Evolutionary conservation across 225 moss, liverwort and hornwort genomes (phyloP), one percentile per base, ranked within the genome.

Genomic region (Straminergon stramineum): DNA sequence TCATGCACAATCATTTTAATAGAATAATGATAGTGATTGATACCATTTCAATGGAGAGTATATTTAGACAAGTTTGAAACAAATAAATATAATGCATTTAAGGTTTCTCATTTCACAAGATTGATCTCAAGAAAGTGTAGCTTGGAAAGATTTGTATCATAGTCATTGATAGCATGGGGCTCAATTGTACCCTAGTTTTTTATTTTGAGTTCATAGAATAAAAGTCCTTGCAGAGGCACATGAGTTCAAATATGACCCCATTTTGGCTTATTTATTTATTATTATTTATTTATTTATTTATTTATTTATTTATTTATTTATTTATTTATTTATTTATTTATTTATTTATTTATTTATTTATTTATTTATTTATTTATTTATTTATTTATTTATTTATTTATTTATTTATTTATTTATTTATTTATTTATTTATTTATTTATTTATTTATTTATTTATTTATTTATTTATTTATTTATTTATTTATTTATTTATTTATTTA

Each of bases 191-290:
- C 43, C 27, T 73, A 26, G 43, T 73, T 43, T 73, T 43, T 27
- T 3, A 71, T 27, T 14, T 26, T 26, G 8, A 71, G 5, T 8
- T 71, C 2, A 41, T 26, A 15, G 4, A 71, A 71, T 8, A 71
- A 15, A 41, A 41, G 4, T 41, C 8, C 41, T 26, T 0, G 0
- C 2, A 35, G 2, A 27, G 26, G 3, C 3, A 24, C 15, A 18
- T 26, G 26, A 71, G 8, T 15, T 41, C 15, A 41, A 71, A 71
- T 2, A 41, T 41, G 15, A 9, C 1, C 26, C 4, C 5, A 41
- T 26, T 45, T 45, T 1, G 28, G 4, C 15, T 17, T 5, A 74
- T 45, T 74, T 3, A 45, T 9, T 17, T 10, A 74, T 45, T n/a
- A n/a, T 74, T 3, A 45, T 13, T 45, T 27, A 43, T 73, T 27